Conservation (phyloP, 2,329 filamentous ascomycete species). For the Malbranchea zuffiana region DNA sequence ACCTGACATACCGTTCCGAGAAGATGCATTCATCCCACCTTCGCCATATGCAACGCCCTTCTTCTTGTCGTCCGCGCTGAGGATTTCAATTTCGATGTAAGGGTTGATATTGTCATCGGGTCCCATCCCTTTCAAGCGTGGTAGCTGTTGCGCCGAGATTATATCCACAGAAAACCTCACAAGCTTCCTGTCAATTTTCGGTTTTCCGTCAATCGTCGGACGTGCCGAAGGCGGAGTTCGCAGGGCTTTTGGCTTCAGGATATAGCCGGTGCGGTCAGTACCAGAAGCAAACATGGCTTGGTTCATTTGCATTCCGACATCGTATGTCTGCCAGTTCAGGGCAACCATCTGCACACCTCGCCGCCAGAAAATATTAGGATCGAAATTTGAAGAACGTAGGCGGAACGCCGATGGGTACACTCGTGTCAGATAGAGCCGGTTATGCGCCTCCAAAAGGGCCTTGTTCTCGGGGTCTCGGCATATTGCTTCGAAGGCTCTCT, state of each 20-base stretch:
- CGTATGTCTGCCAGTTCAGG: slow-evolving; percentile 96
- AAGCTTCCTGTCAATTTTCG: slow-evolving; percentile 65
- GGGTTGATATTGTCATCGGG: slow-evolving; percentile 71
- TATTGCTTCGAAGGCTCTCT: slow-evolving; percentile 73
- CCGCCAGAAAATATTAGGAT: slow-evolving; percentile 87
- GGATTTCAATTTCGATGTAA: slow-evolving; percentile 90
- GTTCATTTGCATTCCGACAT: slow-evolving; percentile 90
- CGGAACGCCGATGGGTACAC: slow-evolving; percentile 81
- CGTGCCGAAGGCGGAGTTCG: slow-evolving; percentile 35
- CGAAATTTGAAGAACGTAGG: slow-evolving; percentile 83
- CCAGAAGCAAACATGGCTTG: slow-evolving; percentile 94
- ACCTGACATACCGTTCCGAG: slow-evolving; percentile 53
- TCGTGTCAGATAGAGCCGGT: slow-evolving; percentile 81
- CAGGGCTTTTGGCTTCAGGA: slow-evolving; percentile 80
- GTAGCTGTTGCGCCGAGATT: slow-evolving; percentile 89
- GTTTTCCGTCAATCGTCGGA: slow-evolving; percentile 23
- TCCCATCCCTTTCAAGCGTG: slow-evolving; percentile 64
- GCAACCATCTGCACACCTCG: slow-evolving; percentile 96
- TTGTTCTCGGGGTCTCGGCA: slow-evolving; percentile 67
- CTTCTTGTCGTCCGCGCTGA: slow-evolving; percentile 83
- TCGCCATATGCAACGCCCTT: slow-evolving; percentile 58
- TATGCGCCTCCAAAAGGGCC: slow-evolving; percentile 72
- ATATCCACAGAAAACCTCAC: slow-evolving; percentile 79
- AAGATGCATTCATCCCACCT: slow-evolving; percentile 54
- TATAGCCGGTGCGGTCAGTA: slow-evolving; percentile 77